These are phyloP conservation scores for Tolypocladium cylindrosporum DNA, from an alignment of 2,329 filamentous ascomycete species.

Conservation along the genomic window DNA sequence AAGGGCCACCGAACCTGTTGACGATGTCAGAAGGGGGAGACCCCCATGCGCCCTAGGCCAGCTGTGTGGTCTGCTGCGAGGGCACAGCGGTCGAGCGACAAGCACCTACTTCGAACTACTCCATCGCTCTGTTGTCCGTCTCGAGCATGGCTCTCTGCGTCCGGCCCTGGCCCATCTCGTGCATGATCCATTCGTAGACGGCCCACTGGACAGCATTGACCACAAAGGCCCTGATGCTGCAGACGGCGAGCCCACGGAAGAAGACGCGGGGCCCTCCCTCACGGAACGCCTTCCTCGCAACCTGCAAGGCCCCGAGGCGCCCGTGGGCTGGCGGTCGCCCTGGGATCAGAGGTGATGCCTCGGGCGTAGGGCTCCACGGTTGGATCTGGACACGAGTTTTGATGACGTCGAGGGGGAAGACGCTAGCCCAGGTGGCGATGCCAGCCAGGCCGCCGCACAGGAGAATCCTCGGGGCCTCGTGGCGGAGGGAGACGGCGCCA, in stretches of 20 bases:
- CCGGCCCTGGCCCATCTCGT: conserved; percentile 30
- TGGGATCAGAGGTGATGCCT: not conserved
- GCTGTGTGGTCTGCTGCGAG: not conserved
- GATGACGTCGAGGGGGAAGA: conserved; percentile 86
- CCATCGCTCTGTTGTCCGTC: not conserved
- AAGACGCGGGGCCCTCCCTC: conserved; percentile 53
- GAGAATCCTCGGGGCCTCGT: conserved; percentile 54
- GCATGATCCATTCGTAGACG: conserved; percentile 83
- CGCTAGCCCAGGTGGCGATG: conserved; percentile 76
- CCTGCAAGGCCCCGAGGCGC: conserved; percentile 45
- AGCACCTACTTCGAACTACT: not conserved
- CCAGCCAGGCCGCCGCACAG: conserved; percentile 83
- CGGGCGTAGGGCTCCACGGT: conserved; percentile 14
- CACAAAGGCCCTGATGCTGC: conserved; percentile 76
- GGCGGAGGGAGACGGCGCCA: conserved; percentile 13
- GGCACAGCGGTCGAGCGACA: not conserved
- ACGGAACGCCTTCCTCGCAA: conserved; percentile 57
- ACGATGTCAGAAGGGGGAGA: not conserved
- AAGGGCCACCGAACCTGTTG: not conserved
- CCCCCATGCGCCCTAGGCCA: not conserved
- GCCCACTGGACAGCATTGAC: conserved; percentile 94
- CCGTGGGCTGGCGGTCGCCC: conserved; percentile 1
- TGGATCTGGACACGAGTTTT: conserved; percentile 90
- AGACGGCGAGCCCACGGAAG: conserved; percentile 68
- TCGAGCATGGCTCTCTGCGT: conserved; percentile 2